Evolutionary conservation across 2,329 filamentous ascomycete species (phyloP).

Genomic region (Cyclaneusma minus): DNA sequence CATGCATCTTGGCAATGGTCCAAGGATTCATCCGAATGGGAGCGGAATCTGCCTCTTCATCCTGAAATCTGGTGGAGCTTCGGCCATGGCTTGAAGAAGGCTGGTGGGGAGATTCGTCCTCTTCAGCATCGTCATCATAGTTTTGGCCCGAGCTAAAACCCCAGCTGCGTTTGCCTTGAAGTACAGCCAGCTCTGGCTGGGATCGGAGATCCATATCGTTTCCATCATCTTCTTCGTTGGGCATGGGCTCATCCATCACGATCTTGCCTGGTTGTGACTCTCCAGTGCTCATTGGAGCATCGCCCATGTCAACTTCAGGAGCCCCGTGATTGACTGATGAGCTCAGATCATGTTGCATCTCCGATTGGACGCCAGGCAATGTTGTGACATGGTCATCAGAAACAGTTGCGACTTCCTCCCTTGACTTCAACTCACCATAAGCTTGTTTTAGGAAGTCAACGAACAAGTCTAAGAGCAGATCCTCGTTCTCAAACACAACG

Average conservation of each 20-base stretch:
- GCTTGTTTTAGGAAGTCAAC: no score
- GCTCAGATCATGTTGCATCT: not conserved
- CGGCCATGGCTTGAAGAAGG: constrained; percentile 1
- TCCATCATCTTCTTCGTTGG: no score
- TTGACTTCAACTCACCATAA: no score
- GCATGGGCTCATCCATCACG: no score
- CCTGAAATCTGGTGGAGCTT: no score
- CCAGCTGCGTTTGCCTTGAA: constrained; percentile 9
- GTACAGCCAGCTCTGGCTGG: no score
- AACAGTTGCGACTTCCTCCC: constrained; percentile 19
- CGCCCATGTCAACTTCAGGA: not conserved
- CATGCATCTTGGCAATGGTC: constrained; percentile 23
- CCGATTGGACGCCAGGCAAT: not conserved
- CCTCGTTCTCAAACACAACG: constrained; percentile 47
- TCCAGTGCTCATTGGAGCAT: no score
- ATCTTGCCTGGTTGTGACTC: no score
- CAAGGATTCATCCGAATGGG: constrained; percentile 21
- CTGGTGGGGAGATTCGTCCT: constrained; percentile 1
- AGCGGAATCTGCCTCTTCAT: constrained; percentile 1
- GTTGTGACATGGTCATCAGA: constrained; percentile 12
- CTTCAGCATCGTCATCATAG: constrained; percentile 27
- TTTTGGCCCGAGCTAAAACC: constrained; percentile 29
- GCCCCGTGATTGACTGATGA: not conserved
- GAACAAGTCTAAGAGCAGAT: constrained; percentile 21
- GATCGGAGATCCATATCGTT: no score